phyloP scores from a whole-genome alignment of 257 asterid genomes.

The Fraxinus excelsior region DNA sequence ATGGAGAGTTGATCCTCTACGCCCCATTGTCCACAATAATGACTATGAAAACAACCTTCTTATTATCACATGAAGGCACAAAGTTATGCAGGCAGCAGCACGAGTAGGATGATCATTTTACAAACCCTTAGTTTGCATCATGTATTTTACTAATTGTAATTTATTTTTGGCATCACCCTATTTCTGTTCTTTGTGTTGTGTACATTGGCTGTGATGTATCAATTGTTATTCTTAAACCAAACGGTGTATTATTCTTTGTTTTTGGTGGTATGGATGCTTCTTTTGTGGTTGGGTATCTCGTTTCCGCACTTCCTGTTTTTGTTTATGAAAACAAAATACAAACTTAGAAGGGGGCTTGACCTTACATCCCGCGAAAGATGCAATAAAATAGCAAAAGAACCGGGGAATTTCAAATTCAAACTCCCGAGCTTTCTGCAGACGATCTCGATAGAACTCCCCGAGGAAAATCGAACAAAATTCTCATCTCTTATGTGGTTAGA shows the following conservation, averaged over 20 bases:
- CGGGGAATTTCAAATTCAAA: not conserved
- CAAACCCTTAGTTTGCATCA: not conserved
- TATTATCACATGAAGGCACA: slow-evolving; percentile 40
- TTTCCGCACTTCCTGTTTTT: too few relatives aligned
- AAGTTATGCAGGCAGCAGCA: not conserved
- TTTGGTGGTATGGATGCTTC: not conserved
- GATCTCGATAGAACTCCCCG: not conserved
- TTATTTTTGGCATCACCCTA: not conserved
- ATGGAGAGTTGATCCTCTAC: slow-evolving; percentile 85
- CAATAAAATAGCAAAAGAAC: not conserved
- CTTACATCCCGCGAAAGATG: too few relatives aligned
- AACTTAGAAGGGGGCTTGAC: too few relatives aligned
- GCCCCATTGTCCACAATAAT: slow-evolving; percentile 55
- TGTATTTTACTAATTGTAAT: not conserved
- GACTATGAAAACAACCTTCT: slow-evolving; percentile 79
- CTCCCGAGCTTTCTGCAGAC: not conserved
- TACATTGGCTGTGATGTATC: not conserved
- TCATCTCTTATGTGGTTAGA: not conserved
- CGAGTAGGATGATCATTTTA: not conserved
- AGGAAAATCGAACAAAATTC: not conserved
- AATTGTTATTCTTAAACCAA: not conserved
- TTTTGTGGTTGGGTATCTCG: not conserved
- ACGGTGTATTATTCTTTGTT: not conserved
- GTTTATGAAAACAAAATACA: too few relatives aligned
- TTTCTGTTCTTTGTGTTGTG: not conserved